Conservation (phyloP, 23 red algal species). For the Pyropia yezoensis region DNA sequence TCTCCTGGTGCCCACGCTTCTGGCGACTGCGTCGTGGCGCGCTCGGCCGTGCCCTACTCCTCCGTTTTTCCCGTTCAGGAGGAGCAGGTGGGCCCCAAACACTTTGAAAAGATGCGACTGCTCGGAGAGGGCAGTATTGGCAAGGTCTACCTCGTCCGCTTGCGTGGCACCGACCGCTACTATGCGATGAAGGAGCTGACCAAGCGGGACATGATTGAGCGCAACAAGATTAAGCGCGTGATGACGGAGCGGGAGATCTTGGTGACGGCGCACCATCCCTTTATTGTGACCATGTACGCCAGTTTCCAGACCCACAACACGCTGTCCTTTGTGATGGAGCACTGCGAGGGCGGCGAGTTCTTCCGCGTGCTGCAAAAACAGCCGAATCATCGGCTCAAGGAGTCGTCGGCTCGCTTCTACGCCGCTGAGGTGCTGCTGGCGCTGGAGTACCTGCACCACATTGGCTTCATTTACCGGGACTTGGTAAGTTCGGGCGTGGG, state of each 20-base stretch:
- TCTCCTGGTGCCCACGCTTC: too few species aligned
- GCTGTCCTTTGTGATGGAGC: conserved; percentile 61
- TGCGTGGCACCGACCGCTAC: conserved; percentile 29
- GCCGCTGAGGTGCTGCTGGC: conserved; percentile 55
- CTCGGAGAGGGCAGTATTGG: conserved; percentile 48
- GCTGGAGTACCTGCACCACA: conserved; percentile 63
- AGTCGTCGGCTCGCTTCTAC: conserved; percentile 34
- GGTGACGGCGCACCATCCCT: conserved; percentile 47
- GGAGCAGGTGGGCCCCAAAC: conserved; percentile 4
- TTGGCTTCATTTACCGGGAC: conserved; percentile 60
- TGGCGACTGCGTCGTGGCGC: too few species aligned
- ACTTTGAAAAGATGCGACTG: conserved; percentile 40
- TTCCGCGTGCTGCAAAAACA: conserved; percentile 51
- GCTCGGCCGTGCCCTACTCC: too few species aligned
- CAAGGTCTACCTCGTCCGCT: conserved; percentile 34
- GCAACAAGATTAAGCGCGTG: conserved; percentile 48
- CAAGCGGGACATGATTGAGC: conserved; percentile 60
- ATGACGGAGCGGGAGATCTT: conserved; percentile 57
- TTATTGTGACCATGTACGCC: conserved; percentile 63
- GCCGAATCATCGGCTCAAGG: conserved; percentile 41
- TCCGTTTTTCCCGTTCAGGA: background rate
- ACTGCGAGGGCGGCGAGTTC: conserved; percentile 57
- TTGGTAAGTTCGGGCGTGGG: background rate
- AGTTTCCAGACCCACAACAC: conserved; percentile 37
- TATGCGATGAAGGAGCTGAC: conserved; percentile 70